Evolutionary conservation across 179 eudicot genomes (phyloP), one percentile per base, ranked within the genome.

Genomic region (Patellifolia procumbens): DNA sequence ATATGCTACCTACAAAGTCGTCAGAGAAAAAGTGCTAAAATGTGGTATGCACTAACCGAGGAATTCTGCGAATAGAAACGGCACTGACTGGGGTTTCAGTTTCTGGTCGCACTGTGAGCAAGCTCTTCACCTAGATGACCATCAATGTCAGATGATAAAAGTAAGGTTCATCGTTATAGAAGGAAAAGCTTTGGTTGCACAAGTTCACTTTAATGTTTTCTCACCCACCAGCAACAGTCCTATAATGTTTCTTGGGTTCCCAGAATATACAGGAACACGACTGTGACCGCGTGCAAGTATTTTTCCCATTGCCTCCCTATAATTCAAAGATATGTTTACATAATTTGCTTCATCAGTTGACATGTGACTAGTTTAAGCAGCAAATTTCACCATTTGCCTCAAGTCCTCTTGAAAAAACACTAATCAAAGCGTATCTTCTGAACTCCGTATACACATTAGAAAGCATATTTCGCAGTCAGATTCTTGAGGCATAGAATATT

Each of bases 221-320:
- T 68, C 59, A 82, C 91, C 71, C 65, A 92, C 98, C 91, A 93
- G 88, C 70, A 93, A 79, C 34, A 90, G 93, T 70, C 97, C 95
- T 68, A 93, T 90, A 74, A 93, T 84, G 82, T 89, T 91, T 70
- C 76, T 90, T 58, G 92, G 95, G 79, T 86, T 88, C 59, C 90
- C 97, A 1, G 92, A 77, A 80, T 87, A 89, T 59, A 92, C 95
- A 78, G 97, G 98, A 82, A 92, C 89, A 49, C 97, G 95, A 76
- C 97, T 91, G 81, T 93, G 98, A 67, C 98, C 95, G 42, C 93
- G 89, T 67, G 98, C 98, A 66, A 93, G 94, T 78, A 93, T 86
- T 73, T 87, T 93, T 29, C 97, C 97, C 90, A 92, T 87, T 70
- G 97, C 93, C 82, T 93, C 98, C 98, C 95, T 93, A 82, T 76